Base-by-base conservation (phyloP, 2,329 filamentous ascomycete genomes). In the Teratosphaeria zuluensis region DNA sequence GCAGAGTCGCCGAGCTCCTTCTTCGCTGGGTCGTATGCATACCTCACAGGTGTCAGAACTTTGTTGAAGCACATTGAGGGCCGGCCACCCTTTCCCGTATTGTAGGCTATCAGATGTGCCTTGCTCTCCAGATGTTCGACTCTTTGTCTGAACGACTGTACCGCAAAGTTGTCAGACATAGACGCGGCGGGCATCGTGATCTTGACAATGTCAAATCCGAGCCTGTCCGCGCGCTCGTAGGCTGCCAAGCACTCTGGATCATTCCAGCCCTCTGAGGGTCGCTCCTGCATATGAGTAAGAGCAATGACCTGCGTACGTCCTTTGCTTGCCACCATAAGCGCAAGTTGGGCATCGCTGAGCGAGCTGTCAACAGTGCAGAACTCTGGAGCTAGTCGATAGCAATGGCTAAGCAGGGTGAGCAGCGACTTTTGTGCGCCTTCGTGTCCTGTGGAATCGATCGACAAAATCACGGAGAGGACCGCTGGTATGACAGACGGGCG, bases 31-130 rank as follows among this genome's bases (percentile, higher is more conserved):
- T 51, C 38, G 32, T 48, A 35, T 4, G 52, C 33, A 11, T 21
- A 33, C 12, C 51, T 55, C 3, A 88, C 84, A 4, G 81, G 81
- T 0, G 84, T 86, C 11, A 90, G 72, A 1, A 85, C 78, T 28
- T 78, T 79, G 64, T 89, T 90, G 70, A 87, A 84, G 61, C 81
- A 86, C 30, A 82, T 81, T 0, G 87, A 90, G 54, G 81, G 78
- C 51, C 84, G 79, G 0, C 87, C 87, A 4, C 82, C 72, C 6
- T 75, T 70, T 0, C 86, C 86, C 0, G 83, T 84, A 64, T 88
- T 88, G 55, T 70, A 71, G 4, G 66, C 68, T 52, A 69, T 69
- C 8, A 72, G 58, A 32, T 62, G 61, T 32, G 65, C 59, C n/a
- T 61, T 59, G 11, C 59, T 51, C 5, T 65, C n/a, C 30, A 9